Evolutionary conservation across 805 yeast genomes (phyloP), one percentile per base, ranked within the genome.

Genomic region (Torulaspora delbrueckii): DNA sequence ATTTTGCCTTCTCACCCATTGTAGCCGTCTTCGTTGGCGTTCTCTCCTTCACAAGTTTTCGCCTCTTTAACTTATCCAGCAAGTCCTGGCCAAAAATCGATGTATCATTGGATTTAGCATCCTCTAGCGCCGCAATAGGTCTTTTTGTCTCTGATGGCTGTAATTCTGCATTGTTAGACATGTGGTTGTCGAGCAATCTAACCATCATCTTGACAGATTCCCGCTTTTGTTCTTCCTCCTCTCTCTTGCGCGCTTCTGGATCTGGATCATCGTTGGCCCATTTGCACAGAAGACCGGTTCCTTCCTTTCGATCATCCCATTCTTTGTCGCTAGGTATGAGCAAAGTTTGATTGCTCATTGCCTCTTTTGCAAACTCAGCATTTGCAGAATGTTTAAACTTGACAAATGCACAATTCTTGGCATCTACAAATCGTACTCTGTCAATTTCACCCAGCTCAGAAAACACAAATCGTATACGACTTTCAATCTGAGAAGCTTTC

Each of bases 341-440:
- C 6, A 90, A 62, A 7, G 85, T 75, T 62, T 91, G 98, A 36
- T 82, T 82, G 32, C 83, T 78, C 96, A 91, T 87, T 1, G 96
- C 96, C 63, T 91, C 98, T 57, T 87, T 86, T 0, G 96, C 96
- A 71, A 91, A 93, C 63, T 91, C 97, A 0, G 97, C 97, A 59
- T 77, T 82, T 16, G 75, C 63, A 56, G 87, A 96, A 28, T 73
- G 63, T 46, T 72, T 72, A 59, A 70, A 91, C 0, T 85, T 82
- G 5, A 93, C 77, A 67, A 91, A 90, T 0, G 90, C 96, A 58
- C 90, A 79, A 32, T 79, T 78, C 57, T 82, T 81, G 22, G 69
- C 67, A 43, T 76, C 73, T 10, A 86, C 66, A 12, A 82, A 81
- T 50, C 83, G 72, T 23, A 86, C 73, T 45, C 81, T 74, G 37